Evolutionary conservation across 768 basidiomycete genomes (phyloP).

Genomic region (Boletus bicolor): DNA sequence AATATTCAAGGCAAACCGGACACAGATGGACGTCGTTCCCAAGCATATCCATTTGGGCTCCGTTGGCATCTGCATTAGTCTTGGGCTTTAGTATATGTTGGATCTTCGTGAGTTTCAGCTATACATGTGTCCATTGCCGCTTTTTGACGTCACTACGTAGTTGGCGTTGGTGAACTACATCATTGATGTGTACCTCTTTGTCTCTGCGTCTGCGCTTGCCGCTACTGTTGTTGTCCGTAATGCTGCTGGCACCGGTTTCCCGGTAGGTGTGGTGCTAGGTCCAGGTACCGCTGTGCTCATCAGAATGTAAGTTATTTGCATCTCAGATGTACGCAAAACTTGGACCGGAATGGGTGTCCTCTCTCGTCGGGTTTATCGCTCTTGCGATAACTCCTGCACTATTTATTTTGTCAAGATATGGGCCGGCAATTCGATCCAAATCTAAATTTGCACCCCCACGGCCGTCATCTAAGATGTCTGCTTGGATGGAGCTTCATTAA

Average conservation of each 20-base stretch:
- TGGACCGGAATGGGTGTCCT: constrained; percentile 56
- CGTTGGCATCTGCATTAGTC: constrained; percentile 46
- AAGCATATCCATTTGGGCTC: constrained; percentile 49
- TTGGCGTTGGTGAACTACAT: constrained; percentile 57
- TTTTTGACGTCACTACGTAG: constrained; percentile 28
- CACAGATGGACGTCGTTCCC: constrained; percentile 58
- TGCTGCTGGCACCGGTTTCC: constrained; percentile 51
- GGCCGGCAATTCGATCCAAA: constrained; percentile 39
- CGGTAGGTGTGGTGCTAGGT: constrained; percentile 16
- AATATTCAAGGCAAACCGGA: neutral
- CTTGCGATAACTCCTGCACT: constrained; percentile 51
- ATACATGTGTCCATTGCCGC: neutral
- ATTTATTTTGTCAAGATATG: constrained; percentile 44
- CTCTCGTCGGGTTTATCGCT: constrained; percentile 52
- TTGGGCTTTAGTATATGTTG: constrained; percentile 54
- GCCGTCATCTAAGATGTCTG: constrained; percentile 9
- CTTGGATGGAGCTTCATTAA: neutral
- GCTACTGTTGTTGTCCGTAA: constrained; percentile 52
- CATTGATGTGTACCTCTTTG: constrained; percentile 54
- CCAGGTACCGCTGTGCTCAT: constrained; percentile 2
- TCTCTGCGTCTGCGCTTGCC: constrained; percentile 57
- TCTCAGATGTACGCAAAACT: constrained; percentile 52
- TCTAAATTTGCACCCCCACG: constrained; percentile 42
- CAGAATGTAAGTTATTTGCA: constrained; percentile 41
- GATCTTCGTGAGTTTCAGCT: constrained; percentile 46